Percentiles rank a stretch among this genome's conserved stretches.
Evolutionary conservation across 208 protist genomes (phyloP).

Genomic region (Trichomonas vaginalis): DNA sequence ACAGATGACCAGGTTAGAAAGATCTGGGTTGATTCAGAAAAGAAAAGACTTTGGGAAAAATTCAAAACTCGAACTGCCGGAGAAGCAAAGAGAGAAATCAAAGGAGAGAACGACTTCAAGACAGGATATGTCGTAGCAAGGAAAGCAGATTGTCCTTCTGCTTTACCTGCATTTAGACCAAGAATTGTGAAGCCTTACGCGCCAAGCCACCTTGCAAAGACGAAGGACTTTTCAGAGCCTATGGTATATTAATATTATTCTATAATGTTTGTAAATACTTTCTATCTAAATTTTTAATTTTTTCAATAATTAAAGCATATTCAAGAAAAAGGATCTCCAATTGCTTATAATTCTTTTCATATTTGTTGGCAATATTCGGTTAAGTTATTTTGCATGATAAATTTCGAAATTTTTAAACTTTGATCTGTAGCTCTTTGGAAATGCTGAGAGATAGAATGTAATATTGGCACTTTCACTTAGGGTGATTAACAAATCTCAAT

Average conservation of each 20-base stretch:
- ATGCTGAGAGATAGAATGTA: too few species aligned
- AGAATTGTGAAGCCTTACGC: neutral
- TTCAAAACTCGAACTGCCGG: neutral
- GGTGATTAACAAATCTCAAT: too few species aligned
- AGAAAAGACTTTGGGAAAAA: neutral
- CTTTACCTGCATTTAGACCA: neutral
- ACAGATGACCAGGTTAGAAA: neutral
- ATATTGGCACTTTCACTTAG: too few species aligned
- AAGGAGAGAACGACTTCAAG: neutral
- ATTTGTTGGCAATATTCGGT: too few species aligned
- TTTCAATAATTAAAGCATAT: too few species aligned
- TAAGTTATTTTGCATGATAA: too few species aligned
- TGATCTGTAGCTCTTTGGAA: too few species aligned
- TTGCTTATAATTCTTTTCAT: too few species aligned
- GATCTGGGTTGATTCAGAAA: neutral
- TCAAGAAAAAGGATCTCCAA: too few species aligned
- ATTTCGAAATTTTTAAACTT: too few species aligned
- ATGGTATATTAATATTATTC: neutral
- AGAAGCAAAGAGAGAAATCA: neutral
- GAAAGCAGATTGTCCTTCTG: neutral
- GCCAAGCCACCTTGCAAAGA: neutral
- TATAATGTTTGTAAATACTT: too few species aligned
- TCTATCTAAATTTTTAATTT: too few species aligned
- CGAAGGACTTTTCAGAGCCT: neutral
- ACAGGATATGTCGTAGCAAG: neutral